Evolutionary conservation across 148 eudicot species (phyloP), one percentile per base, ranked within the genome.

Genomic region (Silene conica): DNA sequence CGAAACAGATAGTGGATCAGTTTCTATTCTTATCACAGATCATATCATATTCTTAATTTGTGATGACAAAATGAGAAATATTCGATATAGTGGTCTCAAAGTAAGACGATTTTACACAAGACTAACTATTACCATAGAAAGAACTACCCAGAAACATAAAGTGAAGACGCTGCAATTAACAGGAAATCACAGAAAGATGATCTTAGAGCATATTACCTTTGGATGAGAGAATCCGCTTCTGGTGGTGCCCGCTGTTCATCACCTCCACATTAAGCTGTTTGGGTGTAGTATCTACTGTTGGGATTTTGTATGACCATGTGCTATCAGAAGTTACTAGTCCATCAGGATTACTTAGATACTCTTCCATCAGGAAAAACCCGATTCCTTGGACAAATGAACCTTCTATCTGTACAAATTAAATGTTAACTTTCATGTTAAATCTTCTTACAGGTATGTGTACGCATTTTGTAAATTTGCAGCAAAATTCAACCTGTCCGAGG

Each of bases 361-460:
- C 98, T 86, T 91, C 98, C 7, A 78, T 83, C 92, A 93, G 88
- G 81, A 91, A 93, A 76, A 93, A 93, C 21, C 98, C 98, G 25
- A 93, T 64, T 67, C 98, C 98, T 85, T 91, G 98, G 20, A 91
- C 91, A 82, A 89, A 93, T 57, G 98, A 89, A 34, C 28, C 28
- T 26, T 26, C 28, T 26, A 26, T 26, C 28, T 26, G 28, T 26
- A 26, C 28, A 26, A 26, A 26, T 26, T 26, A 26, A 26, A 26
- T 97, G 97, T 82, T 93, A 26, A 26, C 1, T n/a, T n/a, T n/a
- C n/a, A n/a, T n/a, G n/a, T n/a, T n/a, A n/a, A n/a, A n/a, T n/a
- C n/a, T n/a, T n/a, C n/a, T n/a, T 26, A 26, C 28, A 26, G 28
- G 28, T 1, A 26, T 26, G 28, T 26, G 28, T 26, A 26, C 1